Evolutionary conservation across 371 early-diverging fungal genomes (phyloP).

Genomic region (Syncephalastrum sp.): DNA sequence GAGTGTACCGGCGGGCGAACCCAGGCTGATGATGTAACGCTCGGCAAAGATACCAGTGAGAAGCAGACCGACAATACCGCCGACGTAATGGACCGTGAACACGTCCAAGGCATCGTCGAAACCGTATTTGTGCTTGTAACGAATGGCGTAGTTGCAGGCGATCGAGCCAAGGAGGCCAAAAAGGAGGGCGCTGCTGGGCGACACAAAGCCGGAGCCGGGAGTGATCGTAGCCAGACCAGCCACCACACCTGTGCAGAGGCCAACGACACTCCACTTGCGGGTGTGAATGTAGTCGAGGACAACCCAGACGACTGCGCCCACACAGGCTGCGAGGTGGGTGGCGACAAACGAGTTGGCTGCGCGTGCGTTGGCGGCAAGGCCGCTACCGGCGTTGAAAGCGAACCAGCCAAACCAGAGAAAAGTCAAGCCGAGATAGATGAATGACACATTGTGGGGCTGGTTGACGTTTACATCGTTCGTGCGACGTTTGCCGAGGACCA

Average conservation of each 20-base stretch:
- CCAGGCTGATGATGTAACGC: conserved; percentile 55
- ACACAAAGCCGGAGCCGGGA: conserved; percentile 74
- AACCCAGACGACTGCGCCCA: conserved; percentile 73
- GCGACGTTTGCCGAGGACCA: conserved; percentile 74
- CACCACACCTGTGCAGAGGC: conserved; percentile 82
- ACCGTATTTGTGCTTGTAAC: conserved; percentile 61
- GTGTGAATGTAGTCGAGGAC: conserved; percentile 63
- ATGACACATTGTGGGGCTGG: conserved; percentile 77
- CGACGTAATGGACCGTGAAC: conserved; percentile 72
- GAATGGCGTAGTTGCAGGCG: conserved; percentile 63
- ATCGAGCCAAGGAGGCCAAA: conserved; percentile 66
- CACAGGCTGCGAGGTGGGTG: conserved; percentile 71
- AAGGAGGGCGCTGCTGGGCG: conserved; percentile 66
- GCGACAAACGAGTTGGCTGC: conserved; percentile 73
- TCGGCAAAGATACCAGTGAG: conserved; percentile 76
- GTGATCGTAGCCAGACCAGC: conserved; percentile 85
- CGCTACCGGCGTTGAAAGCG: conserved; percentile 49
- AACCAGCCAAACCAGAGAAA: conserved; percentile 73
- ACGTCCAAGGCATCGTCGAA: conserved; percentile 80
- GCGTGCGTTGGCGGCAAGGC: conserved; percentile 68
- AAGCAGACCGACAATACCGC: conserved; percentile 69
- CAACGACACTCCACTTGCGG: conserved; percentile 71
- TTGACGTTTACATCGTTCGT: conserved; percentile 62
- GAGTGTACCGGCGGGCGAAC: conserved; percentile 59
- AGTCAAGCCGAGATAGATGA: conserved; percentile 77